A percentile compares a stretch with the other conserved stretches of the same genome.
Evolutionary conservation across 345 rosid genomes (phyloP).

Genomic region (Erucastrum elatum): DNA sequence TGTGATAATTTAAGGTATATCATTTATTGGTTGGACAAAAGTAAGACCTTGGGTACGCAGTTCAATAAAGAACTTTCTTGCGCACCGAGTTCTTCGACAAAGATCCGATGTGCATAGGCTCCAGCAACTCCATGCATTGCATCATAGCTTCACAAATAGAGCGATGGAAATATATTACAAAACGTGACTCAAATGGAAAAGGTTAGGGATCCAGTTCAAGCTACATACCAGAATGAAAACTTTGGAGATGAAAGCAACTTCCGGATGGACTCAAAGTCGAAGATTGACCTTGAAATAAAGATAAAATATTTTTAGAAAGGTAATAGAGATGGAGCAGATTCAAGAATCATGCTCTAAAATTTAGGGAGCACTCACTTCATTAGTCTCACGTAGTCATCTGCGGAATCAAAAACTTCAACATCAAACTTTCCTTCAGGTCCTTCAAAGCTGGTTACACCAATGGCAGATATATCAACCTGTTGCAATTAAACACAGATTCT

Average conservation of each 20-base stretch:
- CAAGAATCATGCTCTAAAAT: not conserved
- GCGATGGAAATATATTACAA: not conserved
- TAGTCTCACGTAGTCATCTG: constrained; percentile 79
- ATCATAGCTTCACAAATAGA: constrained; percentile 74
- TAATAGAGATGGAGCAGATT: constrained; percentile 2
- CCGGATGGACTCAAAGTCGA: constrained; percentile 78
- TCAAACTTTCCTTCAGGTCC: constrained; percentile 91
- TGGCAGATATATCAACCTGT: constrained; percentile 76
- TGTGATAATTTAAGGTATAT: not conserved
- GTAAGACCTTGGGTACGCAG: constrained; percentile 83
- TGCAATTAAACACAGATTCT: constrained; percentile 18
- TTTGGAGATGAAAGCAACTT: constrained; percentile 85
- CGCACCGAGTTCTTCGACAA: constrained; percentile 97
- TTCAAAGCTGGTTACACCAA: constrained; percentile 65
- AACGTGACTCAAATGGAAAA: constrained; percentile 5
- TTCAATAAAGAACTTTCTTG: constrained; percentile 79
- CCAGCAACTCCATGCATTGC: constrained; percentile 99
- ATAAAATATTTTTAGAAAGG: constrained; percentile 2
- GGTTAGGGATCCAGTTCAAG: constrained; percentile 26
- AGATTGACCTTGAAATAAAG: constrained; percentile 64
- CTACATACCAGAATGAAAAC: constrained; percentile 80
- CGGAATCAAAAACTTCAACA: constrained; percentile 96
- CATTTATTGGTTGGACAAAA: constrained; percentile 7
- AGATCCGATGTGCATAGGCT: constrained; percentile 84
- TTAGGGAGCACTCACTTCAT: constrained; percentile 73